These are phyloP conservation scores for Sordariomycetes sp. DNA, from an alignment of 2,329 filamentous ascomycete species.

Conservation along the genomic window DNA sequence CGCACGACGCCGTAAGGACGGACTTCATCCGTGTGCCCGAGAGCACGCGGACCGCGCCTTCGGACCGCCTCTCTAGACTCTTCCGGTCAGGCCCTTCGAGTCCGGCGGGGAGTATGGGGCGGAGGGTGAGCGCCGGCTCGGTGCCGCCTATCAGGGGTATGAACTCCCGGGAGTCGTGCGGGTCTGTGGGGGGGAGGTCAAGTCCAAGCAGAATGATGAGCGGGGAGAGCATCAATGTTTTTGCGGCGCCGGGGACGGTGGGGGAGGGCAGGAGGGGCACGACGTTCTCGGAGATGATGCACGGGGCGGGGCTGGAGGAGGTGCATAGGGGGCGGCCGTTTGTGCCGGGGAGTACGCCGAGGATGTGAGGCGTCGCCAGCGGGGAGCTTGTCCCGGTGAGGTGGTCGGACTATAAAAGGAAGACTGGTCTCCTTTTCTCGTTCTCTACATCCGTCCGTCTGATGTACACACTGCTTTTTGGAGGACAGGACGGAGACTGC, in stretches of 20 bases:
- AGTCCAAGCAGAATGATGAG: constrained; percentile 23
- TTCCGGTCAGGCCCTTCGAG: background rate
- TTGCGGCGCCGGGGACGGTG: constrained; percentile 32
- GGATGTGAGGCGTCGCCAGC: background rate
- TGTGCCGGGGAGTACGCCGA: constrained; percentile 20
- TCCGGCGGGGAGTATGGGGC: background rate
- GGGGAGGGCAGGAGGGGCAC: constrained; percentile 15
- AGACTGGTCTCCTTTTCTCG: no score
- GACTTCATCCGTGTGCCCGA: constrained; percentile 36
- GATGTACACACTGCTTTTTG: no score
- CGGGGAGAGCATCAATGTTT: constrained; percentile 37
- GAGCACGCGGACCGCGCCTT: constrained; percentile 1
- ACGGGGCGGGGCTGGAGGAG: constrained; percentile 27
- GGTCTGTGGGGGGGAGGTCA: background rate
- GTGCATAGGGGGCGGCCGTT: constrained; percentile 27
- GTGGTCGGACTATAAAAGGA: no score
- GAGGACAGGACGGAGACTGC: no score
- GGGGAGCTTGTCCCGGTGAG: no score
- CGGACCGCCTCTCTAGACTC: constrained; percentile 3
- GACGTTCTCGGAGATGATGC: constrained; percentile 40
- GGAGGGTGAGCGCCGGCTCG: constrained; percentile 7
- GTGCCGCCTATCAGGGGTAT: constrained; percentile 25
- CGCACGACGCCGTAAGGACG: constrained; percentile 28
- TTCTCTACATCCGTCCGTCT: no score
- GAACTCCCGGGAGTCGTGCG: constrained; percentile 7